These are phyloP conservation scores for Paracoccidioides brasiliensis DNA, from an alignment of 2,329 filamentous ascomycete species.

Conservation along the genomic window DNA sequence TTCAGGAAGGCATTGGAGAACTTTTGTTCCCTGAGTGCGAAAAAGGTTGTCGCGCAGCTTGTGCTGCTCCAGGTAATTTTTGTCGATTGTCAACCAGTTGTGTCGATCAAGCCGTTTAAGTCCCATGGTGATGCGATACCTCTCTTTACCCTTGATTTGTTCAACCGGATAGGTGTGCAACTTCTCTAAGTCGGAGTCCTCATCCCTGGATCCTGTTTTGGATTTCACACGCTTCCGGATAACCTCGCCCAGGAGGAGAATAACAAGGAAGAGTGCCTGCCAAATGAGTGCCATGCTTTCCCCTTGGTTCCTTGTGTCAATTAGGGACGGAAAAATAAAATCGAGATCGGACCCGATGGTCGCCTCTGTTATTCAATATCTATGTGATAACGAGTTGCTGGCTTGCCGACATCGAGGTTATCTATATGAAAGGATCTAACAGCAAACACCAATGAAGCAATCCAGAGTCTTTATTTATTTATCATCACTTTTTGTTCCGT, in stretches of 20 bases:
- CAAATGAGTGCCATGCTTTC: neutral
- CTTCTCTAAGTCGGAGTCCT: constrained; percentile 18
- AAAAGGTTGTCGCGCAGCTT: constrained; percentile 31
- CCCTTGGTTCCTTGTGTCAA: neutral
- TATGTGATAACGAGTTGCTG: neutral
- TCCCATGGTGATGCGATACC: constrained; percentile 36
- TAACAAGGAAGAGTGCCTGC: neutral
- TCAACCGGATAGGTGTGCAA: constrained; percentile 27
- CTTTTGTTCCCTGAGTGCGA: constrained; percentile 24
- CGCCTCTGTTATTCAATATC: neutral
- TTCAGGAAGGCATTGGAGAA: constrained; percentile 34
- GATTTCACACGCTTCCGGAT: constrained; percentile 12
- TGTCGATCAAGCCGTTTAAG: constrained; percentile 32
- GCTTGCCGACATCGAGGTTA: neutral
- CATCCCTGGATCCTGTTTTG: constrained; percentile 2
- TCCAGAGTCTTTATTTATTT: too few species aligned
- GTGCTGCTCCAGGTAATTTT: constrained; percentile 34
- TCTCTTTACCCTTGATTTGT: constrained; percentile 26
- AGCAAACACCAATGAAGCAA: neutral
- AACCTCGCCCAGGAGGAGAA: constrained; percentile 18
- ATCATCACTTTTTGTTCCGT: neutral
- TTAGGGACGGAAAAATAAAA: neutral
- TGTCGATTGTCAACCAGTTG: constrained; percentile 39
- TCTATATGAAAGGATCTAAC: neutral
- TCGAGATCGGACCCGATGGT: neutral